Evolutionary conservation across 1,284 basidiomycete species (phyloP), one percentile per base, ranked within the genome.

Genomic region (Trametes pubescens): DNA sequence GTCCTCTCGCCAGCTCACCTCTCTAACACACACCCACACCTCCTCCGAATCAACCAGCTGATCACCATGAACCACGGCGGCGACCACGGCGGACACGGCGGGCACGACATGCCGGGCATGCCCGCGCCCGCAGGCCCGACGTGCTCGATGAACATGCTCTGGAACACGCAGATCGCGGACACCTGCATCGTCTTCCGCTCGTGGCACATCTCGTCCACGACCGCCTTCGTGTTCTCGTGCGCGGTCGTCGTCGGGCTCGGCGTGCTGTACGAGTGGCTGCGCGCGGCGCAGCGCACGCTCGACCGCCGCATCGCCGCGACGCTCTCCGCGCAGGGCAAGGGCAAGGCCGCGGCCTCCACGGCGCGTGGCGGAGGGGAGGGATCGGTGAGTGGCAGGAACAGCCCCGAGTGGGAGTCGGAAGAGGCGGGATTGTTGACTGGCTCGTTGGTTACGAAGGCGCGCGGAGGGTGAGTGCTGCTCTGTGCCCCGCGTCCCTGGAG

Each of bases 261-360:
- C 57, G 77, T 91, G n/a, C 77, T 87, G 67, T 93, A 88, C 76
- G 92, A 93, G 73, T 93, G 90, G 76, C 82, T 93, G 52, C 86
- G 90, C 61, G 79, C 81, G 51, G 82, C 88, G 66, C 85, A 86
- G 75, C 82, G 80, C 68, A 75, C 76, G 51, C 78, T 90, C 59
- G 91, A 94, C 73, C 69, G 75, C 9, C 79, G 80, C 51, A 84
- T 94, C 64, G 88, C 86, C 13, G 74, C 75, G 53, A 72, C 77
- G 22, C 77, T 91, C 53, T 71, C 73, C 59, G 74, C 77, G 53
- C 77, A 80, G 65, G 79, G 75, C 60, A 88, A 84, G 74, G 83
- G 81, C 24, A 82, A 81, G 74, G 70, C 65, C 54, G 65, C 74
- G 74, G 70, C 65, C 54, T 65, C 74, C 51, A 44, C 69, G 70